Evolutionary conservation across 2,329 filamentous ascomycete genomes (phyloP).

Genomic region (Cercospora nicotianae): DNA sequence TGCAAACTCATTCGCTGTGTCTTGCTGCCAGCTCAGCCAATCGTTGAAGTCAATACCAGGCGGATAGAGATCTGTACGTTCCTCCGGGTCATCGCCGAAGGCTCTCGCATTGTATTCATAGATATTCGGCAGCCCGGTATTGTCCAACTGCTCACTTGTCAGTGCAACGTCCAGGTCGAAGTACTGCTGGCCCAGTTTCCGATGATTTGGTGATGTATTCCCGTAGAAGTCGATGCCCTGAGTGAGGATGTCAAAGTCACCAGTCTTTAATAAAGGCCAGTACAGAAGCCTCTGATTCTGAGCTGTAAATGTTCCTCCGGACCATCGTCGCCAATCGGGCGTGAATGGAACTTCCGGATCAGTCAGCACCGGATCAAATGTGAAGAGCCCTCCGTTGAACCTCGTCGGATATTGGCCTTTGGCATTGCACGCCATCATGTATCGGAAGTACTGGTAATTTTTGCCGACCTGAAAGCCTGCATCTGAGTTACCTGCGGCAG

Average conservation of each 20-base stretch:
- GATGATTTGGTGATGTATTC: background rate
- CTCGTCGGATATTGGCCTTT: background rate
- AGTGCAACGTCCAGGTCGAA: background rate
- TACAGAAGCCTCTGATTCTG: slow-evolving; percentile 1
- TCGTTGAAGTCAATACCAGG: background rate
- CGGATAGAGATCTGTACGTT: background rate
- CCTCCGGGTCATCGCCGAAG: background rate
- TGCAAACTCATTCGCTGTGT: background rate
- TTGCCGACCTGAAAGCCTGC: background rate
- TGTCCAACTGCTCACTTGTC: background rate
- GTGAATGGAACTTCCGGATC: background rate
- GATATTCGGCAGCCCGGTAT: background rate
- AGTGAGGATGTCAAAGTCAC: background rate
- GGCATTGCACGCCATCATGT: slow-evolving; percentile 1
- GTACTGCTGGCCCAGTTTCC: background rate
- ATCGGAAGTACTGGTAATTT: slow-evolving; percentile 1
- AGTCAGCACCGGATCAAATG: background rate
- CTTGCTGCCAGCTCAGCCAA: background rate
- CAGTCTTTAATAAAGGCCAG: background rate
- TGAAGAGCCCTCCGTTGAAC: background rate
- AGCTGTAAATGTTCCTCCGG: background rate
- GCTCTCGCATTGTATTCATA: background rate
- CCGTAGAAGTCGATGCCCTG: background rate
- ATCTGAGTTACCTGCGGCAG: background rate
- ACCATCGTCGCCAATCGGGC: background rate